Evolutionary conservation across 2,329 filamentous ascomycete species (phyloP), one percentile per base, ranked within the genome.

Genomic region (Camptophora hylomeconis): DNA sequence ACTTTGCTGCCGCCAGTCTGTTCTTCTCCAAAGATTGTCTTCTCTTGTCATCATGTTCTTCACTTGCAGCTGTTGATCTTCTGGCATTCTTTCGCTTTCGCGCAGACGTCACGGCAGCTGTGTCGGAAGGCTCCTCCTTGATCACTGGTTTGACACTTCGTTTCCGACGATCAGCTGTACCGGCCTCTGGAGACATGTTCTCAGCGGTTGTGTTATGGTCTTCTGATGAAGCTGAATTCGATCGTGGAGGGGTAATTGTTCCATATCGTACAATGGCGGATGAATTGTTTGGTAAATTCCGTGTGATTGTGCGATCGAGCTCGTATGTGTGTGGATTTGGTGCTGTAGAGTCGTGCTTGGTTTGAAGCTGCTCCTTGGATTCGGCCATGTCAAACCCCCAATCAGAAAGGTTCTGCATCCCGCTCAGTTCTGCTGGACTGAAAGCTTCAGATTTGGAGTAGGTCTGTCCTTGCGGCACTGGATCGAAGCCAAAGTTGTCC

Each of bases 11-110:
- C 5, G 42, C 42, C n/a, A 45, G 22, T 23, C 42, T 30, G 21
- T 45, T 45, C 35, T 43, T 43, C 30, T 45, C 42, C 11, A 45
- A 32, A 7, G 40, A 45, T 21, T 42, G 40, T 25, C 37, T 43
- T 33, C 42, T 31, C 32, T 43, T 45, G n/a, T 38, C 33, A 7
- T 37, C 37, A 10, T 42, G 40, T 17, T 36, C 36, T 10, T 37
- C 29, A 3, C 28, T 24, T 6, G 31, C 28, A 15, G 27, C 31
- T n/a, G 41, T 35, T 11, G 34, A 20, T 25, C 39, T 43, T 7
- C 37, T 32, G 9, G 31, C 27, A 8, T 34, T 35, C 32, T 42
- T 42, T 21, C 41, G 33, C 26, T 42, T 45, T 5, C 41, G 40
- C 7, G 35, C 16, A 18, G 27, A 19, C 18, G 31, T 32, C 13